Evolutionary conservation across 768 basidiomycete species (phyloP), one percentile per base, ranked within the genome.

Genomic region (Termitomyces sp.): DNA sequence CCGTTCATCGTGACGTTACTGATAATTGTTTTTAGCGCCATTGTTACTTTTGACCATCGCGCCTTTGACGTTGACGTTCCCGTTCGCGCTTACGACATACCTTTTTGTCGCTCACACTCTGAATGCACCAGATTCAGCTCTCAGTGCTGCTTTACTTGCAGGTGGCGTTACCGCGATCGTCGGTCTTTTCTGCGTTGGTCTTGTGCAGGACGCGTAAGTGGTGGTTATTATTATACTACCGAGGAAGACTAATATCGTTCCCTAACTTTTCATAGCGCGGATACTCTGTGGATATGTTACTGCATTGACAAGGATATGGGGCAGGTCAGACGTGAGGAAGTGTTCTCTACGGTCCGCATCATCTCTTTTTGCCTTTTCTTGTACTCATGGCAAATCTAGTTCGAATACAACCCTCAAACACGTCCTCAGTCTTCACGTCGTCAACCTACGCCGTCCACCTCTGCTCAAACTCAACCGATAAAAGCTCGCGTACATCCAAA

Each of bases 31-130:
- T 15, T 23, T 44, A 86, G 81, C 82, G 23, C 79, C 84, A 65
- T 77, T 93, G 60, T 81, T 88, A 0, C 71, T 94, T 59, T 77
- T 95, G 59, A 89, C 85, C 15, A 79, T 89, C 27, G 82, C 89
- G 12, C 88, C 93, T 16, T 73, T 91, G 47, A 89, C 87, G 0
- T 73, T 94, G 56, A 89, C 90, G 0, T 79, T 94, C 58, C 89
- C 92, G 5, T 89, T 91, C 58, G 86, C 91, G 13, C 73, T 95
- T 27, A 72, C 81, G 35, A 89, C 92, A 5, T 97, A 96, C 68
- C 70, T 98, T 18, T 91, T 95, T 60, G 89, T 93, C n/a, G 88
- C 91, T 2, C 90, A 92, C 69, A 86, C 88, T 0, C 70, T 93
- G 20, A 66, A 68, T 16, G 83, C 85, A 23, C 90, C 91, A 0